Evolutionary conservation across 306 rosid genomes (phyloP), one percentile per base, ranked within the genome.

Genomic region (Argentina anserina): DNA sequence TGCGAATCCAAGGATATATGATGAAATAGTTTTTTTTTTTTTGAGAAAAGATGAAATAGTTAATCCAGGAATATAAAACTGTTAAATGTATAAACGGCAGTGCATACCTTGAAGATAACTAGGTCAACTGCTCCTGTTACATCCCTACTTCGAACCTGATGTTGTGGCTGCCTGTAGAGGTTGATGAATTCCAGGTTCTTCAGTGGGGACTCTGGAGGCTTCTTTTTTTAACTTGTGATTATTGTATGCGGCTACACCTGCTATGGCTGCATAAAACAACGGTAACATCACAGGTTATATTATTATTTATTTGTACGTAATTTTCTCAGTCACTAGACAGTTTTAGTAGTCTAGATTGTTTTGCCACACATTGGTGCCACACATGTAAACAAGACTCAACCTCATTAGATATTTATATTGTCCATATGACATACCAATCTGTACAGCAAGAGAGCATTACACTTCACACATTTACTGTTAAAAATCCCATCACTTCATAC

Each of bases 171-270:
- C 42, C 68, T 67, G 76, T 71, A 75, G 40, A 72, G 88, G 81
- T 75, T 91, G 85, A 33, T 72, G 73, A 71, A 56, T 82, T 78
- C 79, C 85, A 9, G 84, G 46, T 67, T 73, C 86, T 61, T 52
- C 18, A 63, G 80, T n/a, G 40, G 80, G 73, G 62, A 71, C 83
- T 71, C 75, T 75, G 26, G 95, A 76, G 65, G 86, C 84, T 86
- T 94, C 99, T 71, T 83, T 89, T 79, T 81, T 94, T 62, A 94
- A 81, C 84, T 94, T 94, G 83, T 67, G 75, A 82, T 94, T 94
- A 70, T 94, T 94, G 79, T 94, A 94, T 77, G 99, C 96, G 59
- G 92, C 99, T 65, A 94, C 98, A 49, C 99, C 99, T 23, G 88
- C 91, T 81, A 94, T 94, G 76, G 99, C 99, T 91, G 95, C 69